phyloP scores from a whole-genome alignment of 192 early-diverging fungal species.

The Coemansia sp. region DNA sequence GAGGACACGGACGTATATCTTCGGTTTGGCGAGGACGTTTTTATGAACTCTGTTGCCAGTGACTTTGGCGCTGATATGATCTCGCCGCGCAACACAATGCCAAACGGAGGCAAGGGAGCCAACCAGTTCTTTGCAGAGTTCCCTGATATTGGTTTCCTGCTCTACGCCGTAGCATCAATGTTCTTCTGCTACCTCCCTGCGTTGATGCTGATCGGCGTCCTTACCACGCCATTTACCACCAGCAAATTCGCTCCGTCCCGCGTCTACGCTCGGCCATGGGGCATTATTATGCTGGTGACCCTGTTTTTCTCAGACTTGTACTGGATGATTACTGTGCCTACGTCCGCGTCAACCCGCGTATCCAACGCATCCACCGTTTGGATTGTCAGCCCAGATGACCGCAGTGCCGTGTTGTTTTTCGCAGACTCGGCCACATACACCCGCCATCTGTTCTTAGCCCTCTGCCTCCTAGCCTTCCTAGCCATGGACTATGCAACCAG shows the following conservation, averaged over 20 bases:
- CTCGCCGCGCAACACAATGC: conserved; percentile 18
- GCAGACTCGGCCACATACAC: conserved; percentile 42
- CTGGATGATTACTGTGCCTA: conserved; percentile 40
- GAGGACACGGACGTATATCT: conserved; percentile 44
- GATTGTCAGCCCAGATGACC: conserved; percentile 40
- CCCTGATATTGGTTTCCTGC: conserved; percentile 27
- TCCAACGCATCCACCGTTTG: conserved; percentile 18
- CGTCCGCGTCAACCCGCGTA: conserved; percentile 11
- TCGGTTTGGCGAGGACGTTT: conserved; percentile 45
- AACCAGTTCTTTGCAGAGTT: conserved; percentile 16
- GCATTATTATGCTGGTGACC: conserved; percentile 23
- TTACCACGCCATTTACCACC: conserved; percentile 36
- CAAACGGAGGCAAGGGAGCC: conserved; percentile 3
- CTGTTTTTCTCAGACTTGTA: conserved; percentile 38
- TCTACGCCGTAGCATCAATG: conserved; percentile 16
- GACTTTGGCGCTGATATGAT: conserved; percentile 38
- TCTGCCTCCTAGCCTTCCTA: conserved; percentile 17
- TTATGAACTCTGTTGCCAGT: conserved; percentile 43
- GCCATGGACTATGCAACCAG: conserved; percentile 40
- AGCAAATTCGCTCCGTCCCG: conserved; percentile 47
- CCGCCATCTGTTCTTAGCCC: conserved; percentile 24
- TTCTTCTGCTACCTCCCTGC: conserved; percentile 46
- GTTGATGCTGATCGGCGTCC: conserved; percentile 24
- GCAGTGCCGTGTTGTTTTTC: conserved; percentile 24
- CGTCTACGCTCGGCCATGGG: conserved; percentile 33